Base-by-base conservation (phyloP, 129 eudicot genomes). In the Sambucus nigra region DNA sequence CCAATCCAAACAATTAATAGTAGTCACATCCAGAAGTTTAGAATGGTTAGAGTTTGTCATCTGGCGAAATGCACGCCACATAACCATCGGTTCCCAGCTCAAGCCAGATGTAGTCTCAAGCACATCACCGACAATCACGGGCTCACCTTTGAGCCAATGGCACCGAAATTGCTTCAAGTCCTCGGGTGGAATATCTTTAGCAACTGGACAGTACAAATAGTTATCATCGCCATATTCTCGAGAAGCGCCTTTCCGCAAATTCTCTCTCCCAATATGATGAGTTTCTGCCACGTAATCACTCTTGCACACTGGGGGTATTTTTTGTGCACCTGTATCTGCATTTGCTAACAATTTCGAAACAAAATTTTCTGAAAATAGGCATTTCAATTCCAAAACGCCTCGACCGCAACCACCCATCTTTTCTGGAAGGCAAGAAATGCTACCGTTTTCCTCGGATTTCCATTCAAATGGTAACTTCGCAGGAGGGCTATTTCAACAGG, bases 61-160 rank as follows among this genome's bases (percentile, higher is more conserved):
- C 55, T 73, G 76, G 33, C 80, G 80, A 25, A 65, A 47, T 13
- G 85, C 85, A 65, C 85, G 85, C 77, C 77, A 78, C 80, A 78
- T 73, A 40, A 78, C 85, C 80, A 73, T 65, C 7, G 85, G 80
- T 20, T 78, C 85, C 85, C 85, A 78, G 63, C 85, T 58, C 51
- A 78, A 61, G 19, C 85, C 85, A 29, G 45, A 5, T 5, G 77
- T 69, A 46, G 41, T 63, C 21, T 78, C 74, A 21, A 78, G 85
- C 66, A 73, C 80, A 66, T 73, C 41, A 16, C 70, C 38, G 21
- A 78, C 85, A 13, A 78, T 52, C 4, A 73, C 69, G 11, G 85
- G 85, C 61, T 78, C 77, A 0, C 78, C 80, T 49, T 55, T 70
- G 7, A 8, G 9, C 80, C 80, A 78, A 66, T 78, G 85, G 32